Evolutionary conservation across 2,329 filamentous ascomycete species (phyloP).

Genomic region (Ceratocystis cubensis): DNA sequence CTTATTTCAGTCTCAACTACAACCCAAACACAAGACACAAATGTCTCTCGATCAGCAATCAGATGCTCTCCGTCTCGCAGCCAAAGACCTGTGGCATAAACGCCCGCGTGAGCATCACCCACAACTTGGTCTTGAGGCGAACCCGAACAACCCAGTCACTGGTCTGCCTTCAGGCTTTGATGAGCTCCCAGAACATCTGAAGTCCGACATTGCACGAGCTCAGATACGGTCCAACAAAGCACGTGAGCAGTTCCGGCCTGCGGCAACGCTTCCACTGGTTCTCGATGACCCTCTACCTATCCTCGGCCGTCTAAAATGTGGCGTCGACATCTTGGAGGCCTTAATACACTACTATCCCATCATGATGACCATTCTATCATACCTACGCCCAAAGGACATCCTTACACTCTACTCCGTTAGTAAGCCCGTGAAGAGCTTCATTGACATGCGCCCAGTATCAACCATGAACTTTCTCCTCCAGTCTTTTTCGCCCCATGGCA

Average conservation of each 20-base stretch:
- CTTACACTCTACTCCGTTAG: constrained; percentile 53
- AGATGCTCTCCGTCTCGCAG: background rate
- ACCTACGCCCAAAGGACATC: constrained; percentile 42
- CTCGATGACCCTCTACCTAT: constrained; percentile 14
- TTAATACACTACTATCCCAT: constrained; percentile 39
- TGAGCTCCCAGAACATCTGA: constrained; percentile 9
- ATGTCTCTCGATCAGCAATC: too few relatives aligned
- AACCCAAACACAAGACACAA: too few relatives aligned
- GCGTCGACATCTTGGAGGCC: constrained; percentile 34
- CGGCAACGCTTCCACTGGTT: constrained; percentile 21
- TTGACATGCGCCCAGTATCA: constrained; percentile 47
- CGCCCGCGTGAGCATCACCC: background rate
- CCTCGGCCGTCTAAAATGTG: constrained; percentile 13
- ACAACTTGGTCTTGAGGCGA: background rate
- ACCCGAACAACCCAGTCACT: constrained; percentile 11
- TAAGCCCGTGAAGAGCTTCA: constrained; percentile 46
- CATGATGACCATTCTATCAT: constrained; percentile 18
- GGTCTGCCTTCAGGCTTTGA: constrained; percentile 16
- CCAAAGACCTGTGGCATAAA: background rate
- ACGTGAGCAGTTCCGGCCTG: background rate
- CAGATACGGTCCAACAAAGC: constrained; percentile 7
- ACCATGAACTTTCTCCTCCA: constrained; percentile 45
- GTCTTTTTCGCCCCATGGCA: constrained; percentile 42
- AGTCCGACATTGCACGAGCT: constrained; percentile 8
- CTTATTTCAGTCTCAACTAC: too few relatives aligned